Evolutionary conservation across 345 rosid species (phyloP).

Genomic region (Brassica napus): Da-Ae NC_063444.1:6554001-6554500

Average conservation of each 20-base stretch:
- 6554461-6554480: conserved; percentile 44
- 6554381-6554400: conserved; percentile 43
- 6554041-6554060: not conserved
- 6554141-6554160: conserved; percentile 66
- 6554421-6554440: conserved; percentile 51
- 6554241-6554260: conserved; percentile 86
- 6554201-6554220: conserved; percentile 64
- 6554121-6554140: conserved; percentile 91
- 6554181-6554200: conserved; percentile 61
- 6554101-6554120: not conserved
- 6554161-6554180: conserved; percentile 68
- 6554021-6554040: conserved; percentile 71
- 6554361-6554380: conserved; percentile 37
- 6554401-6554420: conserved; percentile 45
- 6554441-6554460: conserved; percentile 39
- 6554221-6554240: conserved; percentile 74
- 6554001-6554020: conserved; percentile 68
- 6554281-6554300: conserved; percentile 66
- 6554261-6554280: conserved; percentile 66
- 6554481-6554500: conserved; percentile 48
- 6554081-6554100: conserved; percentile 6
- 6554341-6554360: conserved; percentile 41
- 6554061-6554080: not conserved
- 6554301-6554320: conserved; percentile 82
- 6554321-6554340: conserved; percentile 51